Base-by-base conservation (phyloP, 148 eudicot genomes). In the Selenicereus undatus region DNA sequence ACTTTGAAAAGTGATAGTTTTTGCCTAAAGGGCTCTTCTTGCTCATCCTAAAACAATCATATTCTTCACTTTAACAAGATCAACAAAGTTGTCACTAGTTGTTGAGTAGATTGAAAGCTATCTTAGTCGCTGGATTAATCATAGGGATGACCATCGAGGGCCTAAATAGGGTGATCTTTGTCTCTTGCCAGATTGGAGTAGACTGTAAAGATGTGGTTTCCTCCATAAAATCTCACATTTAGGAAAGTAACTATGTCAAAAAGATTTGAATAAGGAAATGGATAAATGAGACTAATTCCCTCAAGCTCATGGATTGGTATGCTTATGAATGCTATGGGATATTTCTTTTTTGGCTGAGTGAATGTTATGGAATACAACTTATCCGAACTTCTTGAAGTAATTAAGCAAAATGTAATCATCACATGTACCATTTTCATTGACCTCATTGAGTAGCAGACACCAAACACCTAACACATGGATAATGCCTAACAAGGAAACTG, bases 181-280 rank as follows among this genome's bases (percentile, higher is more conserved):
- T 90, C 85, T 89, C 95, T 16, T 93, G 90, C 77, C 89, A 89
- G 81, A 90, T 93, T 22, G 93, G 92, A 3, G 68, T 89, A 1
- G 97, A 93, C 79, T 95, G 92, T 14, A 93, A 90, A 78, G 95
- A 90, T 70, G 95, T 91, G 0, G 89, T 93, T 5, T 70, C 86
- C n/a, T 89, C 95, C 12, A 56, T 93, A 26, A 91, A 91, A 80
- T 85, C 89, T 42, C 91, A 90, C 50, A 87, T 90, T 7, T 88
- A 91, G 74, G 81, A 88, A 69, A 91, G 84, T 70, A 89, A 93
- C 84, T 90, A 89, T 39, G 88, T 91, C 1, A 92, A 91, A 84
- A 90, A 85, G 65, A 86, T 89, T 27, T 90, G 90, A 8, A 78
- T 91, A 16, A 91, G 86, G 85, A 72, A 87, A 81, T 93, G 97